phyloP scores from a whole-genome alignment of 176 grass and related monocot genomes.

The Zoysia japonica region DNA sequence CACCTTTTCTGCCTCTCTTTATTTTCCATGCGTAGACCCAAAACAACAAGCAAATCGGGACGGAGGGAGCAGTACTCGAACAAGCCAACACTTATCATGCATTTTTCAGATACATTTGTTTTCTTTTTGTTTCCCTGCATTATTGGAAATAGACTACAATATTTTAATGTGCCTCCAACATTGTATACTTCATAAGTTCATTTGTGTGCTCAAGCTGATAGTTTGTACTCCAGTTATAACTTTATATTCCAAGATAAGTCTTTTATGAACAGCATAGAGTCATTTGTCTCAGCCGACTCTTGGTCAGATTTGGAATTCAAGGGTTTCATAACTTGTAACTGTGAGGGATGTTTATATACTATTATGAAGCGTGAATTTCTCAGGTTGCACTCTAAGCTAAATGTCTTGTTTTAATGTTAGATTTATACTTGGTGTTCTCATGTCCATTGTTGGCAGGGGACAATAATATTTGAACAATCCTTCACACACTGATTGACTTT shows the following conservation, averaged over 20 bases:
- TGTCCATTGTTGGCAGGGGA: slow-evolving; percentile 1
- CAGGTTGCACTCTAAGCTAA: background rate
- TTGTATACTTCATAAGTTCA: background rate
- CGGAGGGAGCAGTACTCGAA: background rate
- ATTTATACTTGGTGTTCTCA: background rate
- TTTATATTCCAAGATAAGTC: background rate
- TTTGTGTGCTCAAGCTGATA: background rate
- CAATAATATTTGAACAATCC: slow-evolving; percentile 7
- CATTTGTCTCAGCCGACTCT: background rate
- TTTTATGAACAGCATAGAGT: background rate
- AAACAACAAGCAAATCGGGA: too few species aligned
- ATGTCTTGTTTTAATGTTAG: background rate
- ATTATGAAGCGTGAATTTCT: background rate
- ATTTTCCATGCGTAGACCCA: too few species aligned
- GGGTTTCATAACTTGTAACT: background rate
- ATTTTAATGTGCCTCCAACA: slow-evolving; percentile 2
- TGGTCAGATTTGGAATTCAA: slow-evolving; percentile 4
- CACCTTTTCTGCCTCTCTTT: too few species aligned
- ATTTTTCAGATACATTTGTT: background rate
- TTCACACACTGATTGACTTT: background rate
- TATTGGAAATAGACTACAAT: background rate
- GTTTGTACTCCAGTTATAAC: background rate
- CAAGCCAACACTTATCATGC: background rate
- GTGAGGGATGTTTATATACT: slow-evolving; percentile 9
- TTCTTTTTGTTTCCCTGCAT: background rate